Conservation (phyloP, 2,329 filamentous ascomycete species). For the Xylariaceae sp. region DNA sequence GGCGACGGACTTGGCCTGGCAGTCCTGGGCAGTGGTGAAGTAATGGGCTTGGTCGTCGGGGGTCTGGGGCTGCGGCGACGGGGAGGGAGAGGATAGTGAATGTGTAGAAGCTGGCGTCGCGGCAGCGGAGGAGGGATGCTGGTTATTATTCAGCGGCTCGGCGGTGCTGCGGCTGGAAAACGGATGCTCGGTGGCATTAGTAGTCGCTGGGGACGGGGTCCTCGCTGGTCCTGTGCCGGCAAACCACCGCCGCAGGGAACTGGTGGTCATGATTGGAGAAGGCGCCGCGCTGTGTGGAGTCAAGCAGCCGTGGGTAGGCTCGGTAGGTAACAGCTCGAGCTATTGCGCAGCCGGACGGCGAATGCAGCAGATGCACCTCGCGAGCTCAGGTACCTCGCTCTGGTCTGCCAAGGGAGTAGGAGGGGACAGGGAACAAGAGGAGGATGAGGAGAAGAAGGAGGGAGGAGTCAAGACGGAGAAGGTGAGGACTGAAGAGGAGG, state of each 20-base stretch:
- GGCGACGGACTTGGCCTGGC: conserved; percentile 28
- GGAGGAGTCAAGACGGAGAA: too few relatives aligned
- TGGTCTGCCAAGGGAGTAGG: too few relatives aligned
- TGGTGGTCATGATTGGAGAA: not conserved
- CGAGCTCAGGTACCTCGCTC: too few relatives aligned
- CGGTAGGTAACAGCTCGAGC: too few relatives aligned
- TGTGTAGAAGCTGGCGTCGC: conserved; percentile 30
- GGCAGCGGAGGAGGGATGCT: conserved; percentile 3
- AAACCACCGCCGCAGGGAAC: conserved; percentile 1
- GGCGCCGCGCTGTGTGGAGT: not conserved
- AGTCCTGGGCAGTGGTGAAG: conserved; percentile 7
- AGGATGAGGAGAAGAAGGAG: too few relatives aligned
- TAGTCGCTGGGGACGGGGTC: conserved; percentile 10
- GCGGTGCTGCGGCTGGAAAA: conserved; percentile 19
- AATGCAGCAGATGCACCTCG: too few relatives aligned
- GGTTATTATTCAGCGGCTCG: conserved; percentile 11
- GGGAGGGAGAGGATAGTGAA: conserved; percentile 26
- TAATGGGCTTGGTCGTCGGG: conserved; percentile 25
- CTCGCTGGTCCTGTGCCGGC: conserved; percentile 1
- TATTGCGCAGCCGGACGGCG: too few relatives aligned
- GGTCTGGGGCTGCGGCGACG: conserved; percentile 36
- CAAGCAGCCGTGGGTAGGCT: too few relatives aligned
- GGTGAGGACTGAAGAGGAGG: too few relatives aligned
- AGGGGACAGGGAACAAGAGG: too few relatives aligned
- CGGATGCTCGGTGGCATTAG: conserved; percentile 18